phyloP scores from a whole-genome alignment of 2,329 filamentous ascomycete species.

The Kalaharituber pfeilii region DNA sequence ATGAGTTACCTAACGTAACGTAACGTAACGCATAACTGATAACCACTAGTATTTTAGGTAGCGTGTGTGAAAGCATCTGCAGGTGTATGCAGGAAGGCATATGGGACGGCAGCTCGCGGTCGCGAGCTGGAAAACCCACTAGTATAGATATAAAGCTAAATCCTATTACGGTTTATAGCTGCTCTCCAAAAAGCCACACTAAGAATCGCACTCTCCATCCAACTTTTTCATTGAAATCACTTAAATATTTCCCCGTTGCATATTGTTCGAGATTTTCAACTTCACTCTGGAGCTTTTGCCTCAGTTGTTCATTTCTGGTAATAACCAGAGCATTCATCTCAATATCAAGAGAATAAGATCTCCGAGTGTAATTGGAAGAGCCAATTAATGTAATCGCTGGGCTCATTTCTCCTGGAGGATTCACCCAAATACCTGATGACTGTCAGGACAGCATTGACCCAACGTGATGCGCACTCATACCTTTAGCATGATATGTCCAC shows the following conservation, averaged over 20 bases:
- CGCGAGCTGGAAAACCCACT: too few relatives aligned
- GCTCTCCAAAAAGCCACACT: conserved; percentile 18
- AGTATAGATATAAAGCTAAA: too few relatives aligned
- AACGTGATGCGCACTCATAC: conserved; percentile 26
- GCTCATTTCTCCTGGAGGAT: conserved; percentile 44
- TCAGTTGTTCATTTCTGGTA: conserved; percentile 56
- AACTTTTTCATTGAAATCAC: conserved; percentile 66
- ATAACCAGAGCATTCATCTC: conserved; percentile 78
- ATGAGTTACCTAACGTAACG: too few relatives aligned
- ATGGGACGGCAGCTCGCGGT: too few relatives aligned
- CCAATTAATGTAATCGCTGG: conserved; percentile 72
- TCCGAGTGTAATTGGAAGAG: conserved; percentile 87
- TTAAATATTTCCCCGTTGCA: conserved; percentile 48
- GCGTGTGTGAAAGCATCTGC: too few relatives aligned
- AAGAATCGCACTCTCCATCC: conserved; percentile 49
- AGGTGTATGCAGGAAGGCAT: too few relatives aligned
- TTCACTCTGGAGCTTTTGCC: conserved; percentile 58
- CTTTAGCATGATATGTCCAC: conserved; percentile 98
- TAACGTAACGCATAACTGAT: too few relatives aligned
- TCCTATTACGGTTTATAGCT: conserved; percentile 3
- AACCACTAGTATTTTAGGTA: too few relatives aligned
- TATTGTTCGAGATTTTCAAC: conserved; percentile 63
- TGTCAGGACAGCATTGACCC: too few relatives aligned
- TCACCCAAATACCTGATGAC: conserved; percentile 65
- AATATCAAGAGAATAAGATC: conserved; percentile 80